Conservation (phyloP, 108 stramenopile genomes). For the Nitzschia sp. region DNA sequence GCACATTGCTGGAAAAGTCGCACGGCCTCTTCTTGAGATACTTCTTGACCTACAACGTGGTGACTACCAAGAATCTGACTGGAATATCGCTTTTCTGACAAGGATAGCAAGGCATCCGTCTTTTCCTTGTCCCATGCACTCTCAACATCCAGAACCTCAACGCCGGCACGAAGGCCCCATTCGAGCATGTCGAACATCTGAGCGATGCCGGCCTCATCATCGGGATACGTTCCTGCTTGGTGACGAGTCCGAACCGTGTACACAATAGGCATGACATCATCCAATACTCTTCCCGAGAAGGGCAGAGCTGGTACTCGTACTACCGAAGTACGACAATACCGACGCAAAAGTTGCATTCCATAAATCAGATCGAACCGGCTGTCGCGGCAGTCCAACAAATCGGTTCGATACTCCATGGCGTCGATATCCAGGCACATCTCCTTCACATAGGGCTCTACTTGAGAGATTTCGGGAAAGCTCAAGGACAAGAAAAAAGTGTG, state of each 20-base stretch:
- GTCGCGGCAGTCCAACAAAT: slow-evolving; percentile 73
- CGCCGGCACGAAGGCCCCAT: slow-evolving; percentile 90
- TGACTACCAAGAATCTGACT: slow-evolving; percentile 90
- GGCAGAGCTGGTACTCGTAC: slow-evolving; percentile 78
- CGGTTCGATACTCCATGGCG: slow-evolving; percentile 92
- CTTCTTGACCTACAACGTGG: slow-evolving; percentile 86
- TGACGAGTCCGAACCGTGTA: slow-evolving; percentile 92
- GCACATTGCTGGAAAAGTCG: slow-evolving; percentile 84
- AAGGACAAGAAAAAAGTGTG: slow-evolving; percentile 86
- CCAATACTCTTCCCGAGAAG: slow-evolving; percentile 61
- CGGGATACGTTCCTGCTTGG: slow-evolving; percentile 95
- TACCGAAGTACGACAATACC: slow-evolving; percentile 68
- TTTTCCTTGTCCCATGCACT: slow-evolving; percentile 80
- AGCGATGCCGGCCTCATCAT: slow-evolving; percentile 78
- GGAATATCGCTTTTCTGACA: slow-evolving; percentile 72
- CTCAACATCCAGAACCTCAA: slow-evolving; percentile 96
- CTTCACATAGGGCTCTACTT: slow-evolving; percentile 80
- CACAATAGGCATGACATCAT: slow-evolving; percentile 91
- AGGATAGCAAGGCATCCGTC: slow-evolving; percentile 56
- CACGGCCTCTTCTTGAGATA: slow-evolving; percentile 73
- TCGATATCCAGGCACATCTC: slow-evolving; percentile 88
- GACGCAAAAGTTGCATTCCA: slow-evolving; percentile 69
- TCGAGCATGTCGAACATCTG: slow-evolving; percentile 82
- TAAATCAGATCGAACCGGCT: slow-evolving; percentile 81
- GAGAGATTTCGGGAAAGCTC: slow-evolving; percentile 73